These are phyloP conservation scores for Hura crepitans DNA, from an alignment of 441 rosid species.

Conservation along the genomic window DNA sequence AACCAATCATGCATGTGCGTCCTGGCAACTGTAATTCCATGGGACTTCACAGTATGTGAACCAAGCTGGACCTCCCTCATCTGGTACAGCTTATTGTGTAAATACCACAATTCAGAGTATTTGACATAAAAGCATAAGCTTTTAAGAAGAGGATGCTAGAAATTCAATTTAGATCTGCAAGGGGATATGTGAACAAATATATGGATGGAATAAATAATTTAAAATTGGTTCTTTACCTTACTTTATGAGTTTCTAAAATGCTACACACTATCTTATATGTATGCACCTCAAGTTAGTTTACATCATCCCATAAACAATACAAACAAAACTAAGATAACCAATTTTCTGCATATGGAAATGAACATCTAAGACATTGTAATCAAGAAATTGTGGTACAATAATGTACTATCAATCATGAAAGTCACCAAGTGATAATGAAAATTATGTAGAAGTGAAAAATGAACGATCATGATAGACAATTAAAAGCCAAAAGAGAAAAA, in stretches of 20 bases:
- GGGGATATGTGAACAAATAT: too few relatives aligned
- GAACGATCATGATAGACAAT: background rate
- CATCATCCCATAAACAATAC: background rate
- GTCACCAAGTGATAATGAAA: background rate
- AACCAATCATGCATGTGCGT: constrained; percentile 78
- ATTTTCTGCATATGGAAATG: background rate
- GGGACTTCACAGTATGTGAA: constrained; percentile 62
- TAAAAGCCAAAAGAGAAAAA: background rate
- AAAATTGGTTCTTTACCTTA: background rate
- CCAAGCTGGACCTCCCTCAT: constrained; percentile 54
- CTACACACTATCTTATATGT: background rate
- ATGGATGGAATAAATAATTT: background rate
- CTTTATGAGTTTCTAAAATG: background rate
- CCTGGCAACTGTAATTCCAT: constrained; percentile 57
- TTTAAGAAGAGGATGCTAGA: background rate
- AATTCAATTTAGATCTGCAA: too few relatives aligned
- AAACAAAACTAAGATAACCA: background rate
- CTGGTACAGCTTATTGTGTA: constrained; percentile 34
- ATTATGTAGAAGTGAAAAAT: background rate
- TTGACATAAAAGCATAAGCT: constrained; percentile 17
- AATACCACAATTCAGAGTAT: background rate
- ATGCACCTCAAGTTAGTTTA: background rate
- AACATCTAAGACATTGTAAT: background rate
- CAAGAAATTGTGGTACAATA: background rate
- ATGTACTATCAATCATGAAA: background rate